Evolutionary conservation across 192 early-diverging fungal species (phyloP), one percentile per base, ranked within the genome.

Genomic region (Coemansia umbellata): DNA sequence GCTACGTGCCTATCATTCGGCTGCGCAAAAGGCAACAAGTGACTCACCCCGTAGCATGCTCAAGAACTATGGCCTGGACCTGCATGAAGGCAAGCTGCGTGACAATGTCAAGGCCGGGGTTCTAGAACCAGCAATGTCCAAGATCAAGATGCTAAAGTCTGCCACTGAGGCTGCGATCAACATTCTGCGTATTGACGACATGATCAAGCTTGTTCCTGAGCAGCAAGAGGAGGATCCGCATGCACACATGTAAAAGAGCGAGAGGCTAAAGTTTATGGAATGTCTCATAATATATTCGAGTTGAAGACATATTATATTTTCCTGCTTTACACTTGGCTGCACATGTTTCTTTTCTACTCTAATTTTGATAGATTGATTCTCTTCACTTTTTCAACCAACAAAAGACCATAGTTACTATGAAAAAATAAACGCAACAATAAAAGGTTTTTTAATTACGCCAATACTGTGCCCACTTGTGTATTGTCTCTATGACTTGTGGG

Each of bases 121-220:
- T 3, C 80, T 99, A 54, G 97, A 99, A 65, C 97, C 97, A 13
- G 90, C 93, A 35, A 91, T 99, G 85, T 92, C 90, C 62, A 99
- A 99, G 80, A 88, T 99, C 76, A 96, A 93, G 81, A 90, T 88
- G 42, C 80, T 99, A 53, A 95, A 96, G 78, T 90, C 91, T 13
- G 97, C 97, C 17, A 99, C 97, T 13, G 97, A 99, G 75, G 94
- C 97, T 36, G 97, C 97, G 23, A 90, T 99, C 66, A 90, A 94
- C 57, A 89, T 99, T 62, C 81, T 99, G 55, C 83, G 97, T 55
- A 97, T 99, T 53, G 97, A 99, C 68, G 89, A 91, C 58, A 85
- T 91, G 83, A 91, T 91, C 58, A 88, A 87, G 78, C 79, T 84
- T 24, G 52, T 66, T 37, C 74, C 79, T 1, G 74, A 68, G 60